Conservation (phyloP, 768 basidiomycete species). For the Chalciporus piperatus region DNA sequence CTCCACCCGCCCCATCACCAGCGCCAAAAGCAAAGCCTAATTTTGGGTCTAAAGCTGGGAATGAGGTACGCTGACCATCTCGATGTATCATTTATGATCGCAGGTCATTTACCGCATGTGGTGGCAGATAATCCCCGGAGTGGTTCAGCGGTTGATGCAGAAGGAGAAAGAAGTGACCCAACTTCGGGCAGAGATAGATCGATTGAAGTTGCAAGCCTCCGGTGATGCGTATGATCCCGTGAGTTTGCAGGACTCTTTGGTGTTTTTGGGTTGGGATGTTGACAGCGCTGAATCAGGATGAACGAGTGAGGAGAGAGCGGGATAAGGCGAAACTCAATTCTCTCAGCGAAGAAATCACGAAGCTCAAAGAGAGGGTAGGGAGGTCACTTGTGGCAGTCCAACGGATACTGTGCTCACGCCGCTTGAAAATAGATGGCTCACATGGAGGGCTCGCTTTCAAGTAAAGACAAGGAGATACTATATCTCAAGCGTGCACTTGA, state of each 20-base stretch:
- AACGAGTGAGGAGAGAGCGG: constrained; percentile 71
- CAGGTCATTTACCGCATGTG: not conserved
- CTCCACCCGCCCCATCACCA: constrained; percentile 14
- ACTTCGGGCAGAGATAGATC: constrained; percentile 69
- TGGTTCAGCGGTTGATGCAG: constrained; percentile 77
- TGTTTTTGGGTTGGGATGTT: not conserved
- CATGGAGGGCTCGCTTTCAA: constrained; percentile 42
- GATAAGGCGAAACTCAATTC: constrained; percentile 70
- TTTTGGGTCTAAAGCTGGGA: constrained; percentile 45
- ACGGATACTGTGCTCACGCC: not conserved
- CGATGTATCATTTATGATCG: not conserved
- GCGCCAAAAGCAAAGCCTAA: constrained; percentile 34
- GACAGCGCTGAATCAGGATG: constrained; percentile 45
- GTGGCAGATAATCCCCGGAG: constrained; percentile 57
- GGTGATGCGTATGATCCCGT: constrained; percentile 60
- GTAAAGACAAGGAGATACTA: constrained; percentile 69
- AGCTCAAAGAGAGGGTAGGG: constrained; percentile 64
- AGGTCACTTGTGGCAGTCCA: not conserved
- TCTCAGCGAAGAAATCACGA: constrained; percentile 71
- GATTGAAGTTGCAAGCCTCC: constrained; percentile 56
- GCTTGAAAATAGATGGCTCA: constrained; percentile 46
- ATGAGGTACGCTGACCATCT: constrained; percentile 45
- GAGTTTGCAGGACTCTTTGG: constrained; percentile 20
- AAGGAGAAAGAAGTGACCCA: constrained; percentile 84
- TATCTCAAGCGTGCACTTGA: constrained; percentile 86